Evolutionary conservation across 1,139 yeast species (phyloP), one percentile per base, ranked within the genome.

Genomic region (Meyerozyma athensensis): DNA sequence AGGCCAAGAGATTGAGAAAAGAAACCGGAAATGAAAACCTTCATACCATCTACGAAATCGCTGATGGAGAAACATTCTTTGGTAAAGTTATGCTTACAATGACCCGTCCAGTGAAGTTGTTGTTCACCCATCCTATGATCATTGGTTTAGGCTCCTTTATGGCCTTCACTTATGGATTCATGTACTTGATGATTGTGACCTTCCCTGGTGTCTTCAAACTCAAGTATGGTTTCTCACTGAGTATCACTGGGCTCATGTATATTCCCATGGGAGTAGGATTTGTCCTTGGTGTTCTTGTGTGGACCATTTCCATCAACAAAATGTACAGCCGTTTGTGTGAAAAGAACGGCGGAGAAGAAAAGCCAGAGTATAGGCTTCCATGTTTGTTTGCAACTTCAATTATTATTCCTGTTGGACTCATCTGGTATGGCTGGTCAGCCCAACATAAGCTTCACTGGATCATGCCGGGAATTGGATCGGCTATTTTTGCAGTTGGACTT

Each of bases 41-140:
- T 43, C 82, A 78, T 48, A 77, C 84, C 0, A 64, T 79, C 22
- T 78, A 74, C 52, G 83, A 79, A 56, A 48, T 62, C 37, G 54
- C 71, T 21, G 52, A 65, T 56, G 64, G 69, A 45, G 60, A 54
- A 51, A 41, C 61, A 36, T 34, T 57, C 48, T 21, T 46, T 39
- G 70, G 65, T 9, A 58, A 54, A 37, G 52, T 71, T 23, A 46
- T 54, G 34, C 38, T 56, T 18, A 66, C 71, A 12, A 58, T 80
- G 12, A 59, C 74, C 33, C 67, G 86, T 38, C 86, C 86, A 1
- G 36, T 80, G 14, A 61, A 59, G 32, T 58, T 81, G 44, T 59
- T 81, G 19, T 52, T 64, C 26, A 65, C 74, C 21, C 79, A 81
- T 50, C 86, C 86, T 3, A 77, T 81, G 72, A 77, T 81, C 12